Evolutionary conservation across 805 yeast species (phyloP).

Genomic region (Yarrowia sp.): DNA sequence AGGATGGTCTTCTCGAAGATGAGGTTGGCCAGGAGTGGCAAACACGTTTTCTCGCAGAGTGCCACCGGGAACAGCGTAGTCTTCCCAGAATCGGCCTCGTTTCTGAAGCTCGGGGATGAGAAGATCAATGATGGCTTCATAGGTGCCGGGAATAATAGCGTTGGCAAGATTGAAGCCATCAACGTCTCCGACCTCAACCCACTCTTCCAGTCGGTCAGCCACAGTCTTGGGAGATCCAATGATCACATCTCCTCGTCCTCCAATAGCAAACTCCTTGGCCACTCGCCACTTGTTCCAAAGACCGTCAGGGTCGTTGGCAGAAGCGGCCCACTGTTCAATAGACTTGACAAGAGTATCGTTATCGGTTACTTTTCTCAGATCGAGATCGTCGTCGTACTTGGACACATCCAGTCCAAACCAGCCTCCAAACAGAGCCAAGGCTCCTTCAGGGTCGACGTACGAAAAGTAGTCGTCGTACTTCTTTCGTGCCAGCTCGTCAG

Average conservation of each 20-base stretch:
- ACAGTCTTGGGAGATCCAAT: constrained; percentile 53
- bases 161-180: constrained; percentile 57
- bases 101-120: constrained; percentile 52
- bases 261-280: constrained; percentile 51
- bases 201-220: constrained; percentile 53
- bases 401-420: constrained; percentile 56
- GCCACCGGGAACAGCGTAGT: constrained; percentile 50
- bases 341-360: constrained; percentile 51
- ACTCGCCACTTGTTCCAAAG: constrained; percentile 46
- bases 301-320: constrained; percentile 45
- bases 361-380: constrained; percentile 48
- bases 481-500: constrained; percentile 54
- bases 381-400: constrained; percentile 49
- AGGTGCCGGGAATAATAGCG: constrained; percentile 52
- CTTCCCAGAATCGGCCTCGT: constrained; percentile 52
- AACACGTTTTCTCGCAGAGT: constrained; percentile 53
- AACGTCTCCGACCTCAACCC: constrained; percentile 53
- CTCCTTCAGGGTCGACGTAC: constrained; percentile 54
- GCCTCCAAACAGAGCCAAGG: constrained; percentile 53
- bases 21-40: constrained; percentile 40
- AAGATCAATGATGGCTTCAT: constrained; percentile 52
- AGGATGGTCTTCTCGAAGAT: constrained; percentile 43
- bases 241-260: constrained; percentile 47
- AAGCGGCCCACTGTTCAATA: constrained; percentile 51
- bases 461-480: constrained; percentile 50